phyloP scores from a whole-genome alignment of 2,329 filamentous ascomycete genomes.

The Metarhizium rileyi region DNA sequence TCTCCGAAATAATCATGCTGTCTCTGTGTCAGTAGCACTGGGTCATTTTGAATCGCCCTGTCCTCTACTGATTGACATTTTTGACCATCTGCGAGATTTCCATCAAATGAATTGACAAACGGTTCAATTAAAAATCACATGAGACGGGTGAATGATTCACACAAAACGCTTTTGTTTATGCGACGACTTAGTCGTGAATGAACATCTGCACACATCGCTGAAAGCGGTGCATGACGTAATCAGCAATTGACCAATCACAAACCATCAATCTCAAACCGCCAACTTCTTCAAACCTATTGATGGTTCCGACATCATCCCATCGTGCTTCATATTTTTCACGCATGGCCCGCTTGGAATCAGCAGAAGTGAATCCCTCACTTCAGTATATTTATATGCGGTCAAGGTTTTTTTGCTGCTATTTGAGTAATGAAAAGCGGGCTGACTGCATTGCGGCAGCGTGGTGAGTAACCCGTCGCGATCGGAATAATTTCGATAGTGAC shows the following conservation, averaged over 20 bases:
- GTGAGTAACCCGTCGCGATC: background rate
- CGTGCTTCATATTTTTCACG: constrained; percentile 1
- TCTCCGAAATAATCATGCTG: too few species aligned
- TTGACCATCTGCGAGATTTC: too few species aligned
- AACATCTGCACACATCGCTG: background rate
- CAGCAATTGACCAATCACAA: constrained; percentile 6
- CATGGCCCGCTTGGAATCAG: background rate
- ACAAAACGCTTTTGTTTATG: background rate
- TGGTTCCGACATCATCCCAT: background rate
- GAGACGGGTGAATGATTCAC: background rate
- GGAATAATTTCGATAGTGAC: background rate
- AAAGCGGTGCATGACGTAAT: constrained; percentile 8
- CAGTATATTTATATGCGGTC: background rate
- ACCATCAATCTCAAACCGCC: background rate
- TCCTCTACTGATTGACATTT: too few species aligned
- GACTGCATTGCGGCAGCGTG: background rate
- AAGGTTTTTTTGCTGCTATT: background rate
- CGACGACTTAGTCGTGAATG: background rate
- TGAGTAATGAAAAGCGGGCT: background rate
- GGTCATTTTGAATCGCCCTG: too few species aligned
- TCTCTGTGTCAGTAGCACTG: too few species aligned
- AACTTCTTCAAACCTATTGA: background rate
- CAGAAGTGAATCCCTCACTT: constrained; percentile 4
- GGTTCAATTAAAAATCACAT: too few species aligned
- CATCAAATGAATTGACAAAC: too few species aligned